phyloP scores from a whole-genome alignment of 2,329 filamentous ascomycete genomes.

The Aspergillus eucalypticola region DNA sequence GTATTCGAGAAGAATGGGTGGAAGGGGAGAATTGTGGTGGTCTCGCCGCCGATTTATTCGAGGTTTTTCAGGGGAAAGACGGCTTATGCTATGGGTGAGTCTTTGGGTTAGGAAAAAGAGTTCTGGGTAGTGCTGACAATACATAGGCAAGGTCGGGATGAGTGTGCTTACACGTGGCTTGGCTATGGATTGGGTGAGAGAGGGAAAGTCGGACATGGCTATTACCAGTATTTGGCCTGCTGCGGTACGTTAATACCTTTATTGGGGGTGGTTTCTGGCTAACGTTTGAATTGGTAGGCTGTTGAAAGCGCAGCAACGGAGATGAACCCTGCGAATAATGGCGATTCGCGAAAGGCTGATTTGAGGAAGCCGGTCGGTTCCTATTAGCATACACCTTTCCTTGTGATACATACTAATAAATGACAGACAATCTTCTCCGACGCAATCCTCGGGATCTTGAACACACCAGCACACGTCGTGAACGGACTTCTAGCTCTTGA shows the following conservation, averaged over 20 bases:
- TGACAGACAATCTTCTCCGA: slow-evolving; percentile 71
- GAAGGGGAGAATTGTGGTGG: slow-evolving; percentile 70
- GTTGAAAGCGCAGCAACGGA: slow-evolving; percentile 76
- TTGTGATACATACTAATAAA: not conserved
- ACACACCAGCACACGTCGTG: slow-evolving; percentile 59
- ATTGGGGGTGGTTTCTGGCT: no score
- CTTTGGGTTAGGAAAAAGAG: not conserved
- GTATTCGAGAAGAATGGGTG: slow-evolving; percentile 58
- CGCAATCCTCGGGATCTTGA: slow-evolving; percentile 71
- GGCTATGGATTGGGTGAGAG: slow-evolving; percentile 75
- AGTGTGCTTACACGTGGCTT: slow-evolving; percentile 77
- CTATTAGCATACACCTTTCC: not conserved
- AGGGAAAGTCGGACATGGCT: slow-evolving; percentile 67
- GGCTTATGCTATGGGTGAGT: slow-evolving; percentile 68
- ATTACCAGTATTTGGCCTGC: slow-evolving; percentile 84
- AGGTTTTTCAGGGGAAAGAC: slow-evolving; percentile 85
- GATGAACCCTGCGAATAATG: slow-evolving; percentile 49
- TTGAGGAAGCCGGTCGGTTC: slow-evolving; percentile 60
- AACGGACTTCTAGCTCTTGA: slow-evolving; percentile 75
- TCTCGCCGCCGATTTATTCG: slow-evolving; percentile 81
- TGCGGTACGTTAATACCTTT: slow-evolving; percentile 53
- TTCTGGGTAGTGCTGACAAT: not conserved
- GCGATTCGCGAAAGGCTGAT: slow-evolving; percentile 49
- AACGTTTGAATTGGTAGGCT: no score
- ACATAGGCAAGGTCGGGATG: slow-evolving; percentile 72